These are phyloP conservation scores for Lyophyllum atratum DNA, from an alignment of 768 basidiomycete genomes.

Conservation along the genomic window DNA sequence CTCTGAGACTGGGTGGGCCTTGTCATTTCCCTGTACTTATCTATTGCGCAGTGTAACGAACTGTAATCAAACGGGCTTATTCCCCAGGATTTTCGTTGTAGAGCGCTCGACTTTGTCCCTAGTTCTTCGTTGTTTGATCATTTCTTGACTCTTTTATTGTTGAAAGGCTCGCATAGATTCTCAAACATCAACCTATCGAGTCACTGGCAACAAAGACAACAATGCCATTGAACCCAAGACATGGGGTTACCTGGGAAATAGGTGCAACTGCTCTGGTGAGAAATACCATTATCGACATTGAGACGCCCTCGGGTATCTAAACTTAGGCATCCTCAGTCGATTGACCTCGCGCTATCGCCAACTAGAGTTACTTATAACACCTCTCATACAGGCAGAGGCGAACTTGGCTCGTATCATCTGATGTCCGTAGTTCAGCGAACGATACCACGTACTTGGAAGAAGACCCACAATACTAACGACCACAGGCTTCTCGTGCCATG, in stretches of 20 bases:
- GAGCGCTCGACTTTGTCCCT: neutral
- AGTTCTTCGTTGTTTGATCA: neutral
- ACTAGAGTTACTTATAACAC: neutral
- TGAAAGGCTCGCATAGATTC: no score
- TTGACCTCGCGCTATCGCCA: neutral
- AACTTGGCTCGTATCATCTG: slow-evolving; percentile 18
- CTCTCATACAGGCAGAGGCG: no score
- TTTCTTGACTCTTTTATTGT: no score
- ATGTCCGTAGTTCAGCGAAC: neutral
- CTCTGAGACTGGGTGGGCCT: slow-evolving; percentile 36
- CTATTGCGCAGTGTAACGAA: slow-evolving; percentile 1
- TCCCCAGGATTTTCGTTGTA: neutral
- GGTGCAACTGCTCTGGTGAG: no score
- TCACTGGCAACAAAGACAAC: no score
- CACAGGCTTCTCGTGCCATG: slow-evolving; percentile 29
- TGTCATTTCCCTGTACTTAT: slow-evolving; percentile 6
- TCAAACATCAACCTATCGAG: no score
- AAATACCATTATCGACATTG: no score
- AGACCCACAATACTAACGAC: slow-evolving; percentile 28
- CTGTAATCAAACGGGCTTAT: neutral
- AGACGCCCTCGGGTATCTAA: neutral
- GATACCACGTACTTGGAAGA: neutral
- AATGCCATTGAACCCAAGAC: no score
- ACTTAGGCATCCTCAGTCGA: neutral
- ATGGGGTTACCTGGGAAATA: no score